Evolutionary conservation across 805 yeast genomes (phyloP), one percentile per base, ranked within the genome.

Genomic region (Saccharomycopsis schoenii): DNA sequence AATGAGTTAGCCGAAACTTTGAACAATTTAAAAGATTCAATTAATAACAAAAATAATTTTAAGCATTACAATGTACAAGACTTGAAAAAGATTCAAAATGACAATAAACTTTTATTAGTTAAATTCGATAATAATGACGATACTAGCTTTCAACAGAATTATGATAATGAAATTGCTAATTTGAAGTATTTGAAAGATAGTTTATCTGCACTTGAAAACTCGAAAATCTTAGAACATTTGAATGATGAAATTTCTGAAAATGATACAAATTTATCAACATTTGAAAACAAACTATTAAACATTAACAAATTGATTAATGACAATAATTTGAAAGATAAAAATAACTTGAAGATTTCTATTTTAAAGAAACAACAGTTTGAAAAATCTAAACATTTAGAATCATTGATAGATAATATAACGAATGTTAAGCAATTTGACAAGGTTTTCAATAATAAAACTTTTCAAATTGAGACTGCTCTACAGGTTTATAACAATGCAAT

Each of bases 311-410:
- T 81, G 21, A 74, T 88, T 14, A 68, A 80, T 4, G 71, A 74
- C 15, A 77, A 81, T 2, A 85, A 81, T 66, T 78, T 79, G 66
- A 86, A 82, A 67, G 75, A 87, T 0, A 91, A 84, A 57, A 66
- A 77, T 1, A 74, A 80, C 63, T 86, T 89, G 0, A 83, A 80
- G 64, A 67, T 83, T 2, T 74, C 78, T 0, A 67, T 84, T 17
- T 65, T 80, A 39, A 67, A 69, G 21, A 83, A 80, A 39, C 76
- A 80, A 11, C 65, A 69, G 1, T 67, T 61, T 1, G 67, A 72
- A 43, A 76, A 74, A 55, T 65, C 67, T 14, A 65, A 65, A 4
- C 72, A 74, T 1, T 57, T 76, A 6, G 60, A 67, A 0, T 71
- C 73, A 15, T 63, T 77, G 5, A 56, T 71, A 0, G 67, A 67